Percentiles rank a stretch among this genome's conserved stretches.
These are phyloP conservation scores for Colletotrichum sp. DNA, from an alignment of 2,329 filamentous ascomycete species.

Conservation along the genomic window DNA sequence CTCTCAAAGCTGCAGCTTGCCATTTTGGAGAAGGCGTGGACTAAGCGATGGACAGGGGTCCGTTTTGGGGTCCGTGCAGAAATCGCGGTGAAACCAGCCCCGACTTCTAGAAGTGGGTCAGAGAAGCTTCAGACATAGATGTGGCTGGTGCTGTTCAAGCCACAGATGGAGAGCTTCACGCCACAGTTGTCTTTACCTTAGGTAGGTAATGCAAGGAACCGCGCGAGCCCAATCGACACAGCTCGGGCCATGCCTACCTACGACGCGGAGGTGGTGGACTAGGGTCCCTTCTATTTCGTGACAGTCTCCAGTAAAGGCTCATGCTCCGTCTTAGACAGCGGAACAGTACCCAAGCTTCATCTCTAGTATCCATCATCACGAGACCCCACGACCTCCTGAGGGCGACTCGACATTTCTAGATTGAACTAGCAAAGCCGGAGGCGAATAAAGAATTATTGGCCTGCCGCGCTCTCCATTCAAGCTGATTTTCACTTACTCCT, in stretches of 20 bases:
- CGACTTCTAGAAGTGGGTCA: not conserved
- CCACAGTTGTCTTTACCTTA: not conserved
- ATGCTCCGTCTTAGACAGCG: not conserved
- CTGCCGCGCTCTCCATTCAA: not conserved
- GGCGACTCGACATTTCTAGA: not conserved
- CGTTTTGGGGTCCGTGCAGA: constrained; percentile 9
- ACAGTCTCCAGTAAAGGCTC: not conserved
- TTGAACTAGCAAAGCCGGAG: not conserved
- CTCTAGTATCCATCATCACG: not conserved
- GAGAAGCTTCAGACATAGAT: not conserved
- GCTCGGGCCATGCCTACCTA: not conserved
- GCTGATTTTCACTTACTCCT: not conserved
- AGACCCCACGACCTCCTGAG: not conserved
- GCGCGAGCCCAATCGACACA: not conserved
- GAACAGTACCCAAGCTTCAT: not conserved
- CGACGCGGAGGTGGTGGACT: not conserved
- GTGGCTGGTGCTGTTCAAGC: not conserved
- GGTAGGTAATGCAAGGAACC: not conserved
- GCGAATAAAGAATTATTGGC: not conserved
- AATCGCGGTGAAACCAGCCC: constrained; percentile 14
- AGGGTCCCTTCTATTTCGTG: constrained; percentile 9
- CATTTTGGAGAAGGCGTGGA: not conserved
- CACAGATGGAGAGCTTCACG: not conserved
- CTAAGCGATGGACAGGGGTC: constrained; percentile 1
- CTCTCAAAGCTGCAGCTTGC: constrained; percentile 9